Evolutionary conservation across 2,329 filamentous ascomycete genomes (phyloP).

Genomic region (Verruconis gallopava): DNA sequence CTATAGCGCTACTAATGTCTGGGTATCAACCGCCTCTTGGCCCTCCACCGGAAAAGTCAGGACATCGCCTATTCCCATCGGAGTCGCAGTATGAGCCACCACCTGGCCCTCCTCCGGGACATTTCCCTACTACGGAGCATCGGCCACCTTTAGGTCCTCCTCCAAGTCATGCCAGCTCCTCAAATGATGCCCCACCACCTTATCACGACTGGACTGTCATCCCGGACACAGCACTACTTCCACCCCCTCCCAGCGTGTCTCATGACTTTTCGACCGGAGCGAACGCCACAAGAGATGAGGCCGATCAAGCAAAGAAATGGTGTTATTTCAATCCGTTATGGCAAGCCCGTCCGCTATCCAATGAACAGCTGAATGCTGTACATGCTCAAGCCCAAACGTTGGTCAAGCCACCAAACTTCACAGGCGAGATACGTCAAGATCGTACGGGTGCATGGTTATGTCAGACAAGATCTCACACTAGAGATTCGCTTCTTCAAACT

Average conservation of each 20-base stretch:
- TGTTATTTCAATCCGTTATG: slow-evolving; percentile 47
- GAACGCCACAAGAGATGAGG: slow-evolving; percentile 54
- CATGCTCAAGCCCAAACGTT: slow-evolving; percentile 36
- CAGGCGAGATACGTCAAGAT: slow-evolving; percentile 30
- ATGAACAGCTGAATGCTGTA: slow-evolving; percentile 35
- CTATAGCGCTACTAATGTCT: too few species aligned
- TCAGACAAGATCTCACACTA: slow-evolving; percentile 28
- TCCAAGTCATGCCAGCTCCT: slow-evolving; percentile 15
- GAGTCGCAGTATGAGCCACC: slow-evolving; percentile 5
- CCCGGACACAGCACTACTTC: slow-evolving; percentile 59
- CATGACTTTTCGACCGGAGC: slow-evolving; percentile 53
- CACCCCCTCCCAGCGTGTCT: slow-evolving; percentile 56
- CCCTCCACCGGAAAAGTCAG: background rate
- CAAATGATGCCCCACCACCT: slow-evolving; percentile 34
- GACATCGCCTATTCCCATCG: background rate
- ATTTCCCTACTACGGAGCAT: slow-evolving; percentile 6
- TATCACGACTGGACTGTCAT: slow-evolving; percentile 63
- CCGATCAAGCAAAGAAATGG: slow-evolving; percentile 54
- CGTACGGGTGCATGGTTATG: slow-evolving; percentile 31
- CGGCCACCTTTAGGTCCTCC: slow-evolving; percentile 19
- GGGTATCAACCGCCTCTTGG: too few species aligned
- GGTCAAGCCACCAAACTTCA: slow-evolving; percentile 20
- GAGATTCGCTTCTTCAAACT: slow-evolving; percentile 52
- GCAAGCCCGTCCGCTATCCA: slow-evolving; percentile 37
- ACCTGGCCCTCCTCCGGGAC: slow-evolving; percentile 16